Evolutionary conservation across 1,284 basidiomycete species (phyloP).

Genomic region (Caloboletus firmus): DNA sequence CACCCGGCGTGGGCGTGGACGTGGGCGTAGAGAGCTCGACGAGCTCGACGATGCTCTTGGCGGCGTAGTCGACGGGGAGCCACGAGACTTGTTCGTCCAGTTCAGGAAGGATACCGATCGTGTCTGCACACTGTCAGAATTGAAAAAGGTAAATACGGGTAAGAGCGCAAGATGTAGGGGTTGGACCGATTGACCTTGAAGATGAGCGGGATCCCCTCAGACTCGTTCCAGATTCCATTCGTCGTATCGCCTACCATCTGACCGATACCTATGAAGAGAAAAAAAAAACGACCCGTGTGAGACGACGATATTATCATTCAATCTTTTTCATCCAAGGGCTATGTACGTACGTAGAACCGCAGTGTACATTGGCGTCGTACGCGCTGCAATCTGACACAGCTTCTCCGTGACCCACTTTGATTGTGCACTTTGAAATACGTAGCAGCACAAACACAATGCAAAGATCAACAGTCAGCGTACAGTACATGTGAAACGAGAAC

Average conservation of each 20-base stretch:
- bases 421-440: conserved; percentile 14
- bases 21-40: conserved; percentile 25
- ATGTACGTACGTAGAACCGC: conserved; percentile 39
- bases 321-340: neutral
- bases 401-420: conserved; percentile 65
- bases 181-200: conserved; percentile 26
- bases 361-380: conserved; percentile 34
- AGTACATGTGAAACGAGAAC: neutral
- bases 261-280: conserved; percentile 39
- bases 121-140: conserved; percentile 37
- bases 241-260: conserved; percentile 54
- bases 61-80: conserved; percentile 61
- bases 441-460: neutral
- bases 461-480: neutral
- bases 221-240: conserved; percentile 60
- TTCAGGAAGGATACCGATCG: conserved; percentile 46
- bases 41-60: conserved; percentile 50
- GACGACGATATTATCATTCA: neutral
- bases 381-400: conserved; percentile 45
- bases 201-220: conserved; percentile 47
- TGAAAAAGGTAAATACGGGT: too few relatives aligned
- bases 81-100: conserved; percentile 50
- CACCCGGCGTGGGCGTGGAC: neutral
- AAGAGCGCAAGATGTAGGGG: too few relatives aligned
- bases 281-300: neutral